Conservation (phyloP, 192 early-diverging fungal genomes). For the Cetraspora pellucida region DNA sequence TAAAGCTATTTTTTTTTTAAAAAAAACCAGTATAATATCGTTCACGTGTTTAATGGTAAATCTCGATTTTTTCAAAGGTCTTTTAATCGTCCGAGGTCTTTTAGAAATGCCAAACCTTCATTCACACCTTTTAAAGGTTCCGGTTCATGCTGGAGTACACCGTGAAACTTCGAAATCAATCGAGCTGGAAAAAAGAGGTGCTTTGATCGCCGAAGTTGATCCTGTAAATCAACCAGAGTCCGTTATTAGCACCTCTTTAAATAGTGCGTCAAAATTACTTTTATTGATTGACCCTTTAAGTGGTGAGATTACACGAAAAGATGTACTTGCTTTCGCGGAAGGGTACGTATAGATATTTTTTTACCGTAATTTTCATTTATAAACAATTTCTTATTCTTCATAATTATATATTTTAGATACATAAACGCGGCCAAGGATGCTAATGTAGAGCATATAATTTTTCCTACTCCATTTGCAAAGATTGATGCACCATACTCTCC, state of each 20-base stretch:
- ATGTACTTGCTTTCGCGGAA: slow-evolving; percentile 2
- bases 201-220: slow-evolving; percentile 5
- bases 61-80: neutral
- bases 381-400: neutral
- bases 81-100: neutral
- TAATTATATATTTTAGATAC: neutral
- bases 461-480: slow-evolving; percentile 14
- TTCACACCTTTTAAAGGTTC: neutral
- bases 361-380: no score
- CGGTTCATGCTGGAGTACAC: slow-evolving; percentile 1
- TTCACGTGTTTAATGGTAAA: neutral
- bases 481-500: neutral
- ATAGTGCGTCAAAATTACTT: slow-evolving; percentile 5
- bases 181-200: neutral
- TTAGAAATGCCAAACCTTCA: slow-evolving; percentile 2
- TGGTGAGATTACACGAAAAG: neutral
- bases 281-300: neutral
- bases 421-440: slow-evolving; percentile 18
- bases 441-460: slow-evolving; percentile 5
- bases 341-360: neutral
- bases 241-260: neutral
- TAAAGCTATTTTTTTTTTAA: neutral
- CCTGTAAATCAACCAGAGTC: slow-evolving; percentile 1
- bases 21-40: neutral
- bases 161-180: neutral